Evolutionary conservation across 768 basidiomycete genomes (phyloP), one percentile per base, ranked within the genome.

Genomic region (Candolleomyces efflorescens): DNA sequence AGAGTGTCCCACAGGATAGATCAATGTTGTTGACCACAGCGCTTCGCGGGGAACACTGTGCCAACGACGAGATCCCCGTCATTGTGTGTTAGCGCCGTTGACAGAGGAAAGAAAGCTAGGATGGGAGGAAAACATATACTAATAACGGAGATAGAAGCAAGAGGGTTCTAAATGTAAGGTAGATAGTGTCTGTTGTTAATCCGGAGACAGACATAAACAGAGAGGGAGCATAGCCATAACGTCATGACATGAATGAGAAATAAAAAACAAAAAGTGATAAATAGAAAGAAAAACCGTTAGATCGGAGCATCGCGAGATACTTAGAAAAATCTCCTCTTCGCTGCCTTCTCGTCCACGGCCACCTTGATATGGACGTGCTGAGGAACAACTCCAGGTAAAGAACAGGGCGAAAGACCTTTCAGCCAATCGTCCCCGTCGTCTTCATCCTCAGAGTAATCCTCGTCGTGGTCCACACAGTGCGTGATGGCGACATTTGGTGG

Each of bases 341-440:
- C 71, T 37, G 70, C 65, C 69, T 82, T 92, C 70, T 92, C 92
- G 57, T 92, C 88, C 39, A 82, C 75, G 45, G 78, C 69, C 51
- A 92, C 85, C 75, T 86, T 88, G 68, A 88, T 83, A 71, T 94
- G 92, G 51, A 74, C 67, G 71, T 94, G 92, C 24, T 70, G 71
- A 36, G 82, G 79, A 15, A 60, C 59, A 7, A 70, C 69, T n/a
- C 76, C 78, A 11, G 69, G 67, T 53, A 48, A 65, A 22, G 88
- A 85, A 69, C 94, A 96, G 20, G 86, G 74, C 44, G 73, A 77
- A 63, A 98, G 85, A 59, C 70, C 75, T 75, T 82, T 84, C 59
- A 99, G 66, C 97, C 97, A 99, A 62, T 87, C 80, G 68, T 99
- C 96, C 1, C 91, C 92, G 50, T 87, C 83, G 55, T 91, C 85